Evolutionary conservation across 257 asterid species (phyloP), one percentile per base, ranked within the genome.

Genomic region (Fraxinus quadrangulata): DNA sequence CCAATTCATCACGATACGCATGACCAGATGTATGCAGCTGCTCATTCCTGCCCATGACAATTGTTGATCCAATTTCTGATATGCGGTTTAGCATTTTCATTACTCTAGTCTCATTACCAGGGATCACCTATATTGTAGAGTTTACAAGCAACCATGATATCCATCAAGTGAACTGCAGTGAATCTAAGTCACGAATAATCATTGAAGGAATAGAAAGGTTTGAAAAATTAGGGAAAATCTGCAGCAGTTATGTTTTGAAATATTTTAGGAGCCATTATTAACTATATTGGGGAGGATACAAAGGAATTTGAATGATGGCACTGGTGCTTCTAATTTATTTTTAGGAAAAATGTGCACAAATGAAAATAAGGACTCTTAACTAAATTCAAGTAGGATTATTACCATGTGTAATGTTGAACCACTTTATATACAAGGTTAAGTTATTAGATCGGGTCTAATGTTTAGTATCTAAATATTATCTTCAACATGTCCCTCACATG

Each of bases 1-100:
- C 99, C 95, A 96, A 85, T 88, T 96, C 99, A 68, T 91, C 99
- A 70, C 97, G 97, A 88, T 96, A 89, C 74, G 89, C 99, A 88
- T 96, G 99, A 71, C 99, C 99, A 77, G 99, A 96, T 77, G 98
- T 87, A 80, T 93, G 98, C 80, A 96, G 90, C 83, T 82, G 89
- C 83, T 92, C 97, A 79, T 88, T 93, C 90, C 90, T 96, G 71
- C 99, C 99, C 98, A 96, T 93, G 81, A 96, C 94, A 82, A 96
- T 87, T 12, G 89, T 84, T 49, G 99, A 85, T 82, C 99, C 99
- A 42, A 96, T 90, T 73, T 93, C 98, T 67, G 99, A 88, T 85
- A 96, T 80, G 26, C 99, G 98, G 75, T 96, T 96, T 21, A 96
- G 79, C 99, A 96, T 96, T 86, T 90, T 86, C 97, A 96, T 96